Percentiles rank a stretch among this genome's conserved stretches.
Evolutionary conservation across 345 rosid genomes (phyloP).

Genomic region (Turritis glabra): DNA sequence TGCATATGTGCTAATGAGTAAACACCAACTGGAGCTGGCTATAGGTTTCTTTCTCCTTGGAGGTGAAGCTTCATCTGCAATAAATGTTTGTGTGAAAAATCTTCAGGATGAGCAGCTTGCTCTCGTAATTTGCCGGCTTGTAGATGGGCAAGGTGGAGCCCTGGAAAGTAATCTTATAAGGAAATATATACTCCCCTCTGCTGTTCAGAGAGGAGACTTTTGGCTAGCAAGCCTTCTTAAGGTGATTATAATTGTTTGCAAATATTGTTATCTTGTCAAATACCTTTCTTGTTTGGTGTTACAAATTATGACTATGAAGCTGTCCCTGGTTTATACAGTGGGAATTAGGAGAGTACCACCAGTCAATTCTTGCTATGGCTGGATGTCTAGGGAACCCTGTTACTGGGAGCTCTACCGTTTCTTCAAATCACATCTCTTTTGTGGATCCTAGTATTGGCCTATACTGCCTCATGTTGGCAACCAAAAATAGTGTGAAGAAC

Average conservation of each 20-base stretch:
- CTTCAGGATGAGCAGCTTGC: conserved; percentile 95
- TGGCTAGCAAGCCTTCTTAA: conserved; percentile 87
- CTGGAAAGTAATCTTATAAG: conserved; percentile 63
- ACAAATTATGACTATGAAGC: conserved; percentile 22
- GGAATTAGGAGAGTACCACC: conserved; percentile 71
- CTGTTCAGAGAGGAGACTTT: conserved; percentile 69
- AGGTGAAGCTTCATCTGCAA: conserved; percentile 86
- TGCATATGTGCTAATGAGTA: conserved; percentile 94
- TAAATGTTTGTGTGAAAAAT: conserved; percentile 80
- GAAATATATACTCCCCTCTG: conserved; percentile 71
- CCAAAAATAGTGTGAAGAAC: conserved; percentile 61
- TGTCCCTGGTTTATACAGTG: conserved; percentile 62
- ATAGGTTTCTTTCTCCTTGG: conserved; percentile 93
- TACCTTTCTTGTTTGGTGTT: conserved; percentile 5
- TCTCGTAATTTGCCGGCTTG: conserved; percentile 76
- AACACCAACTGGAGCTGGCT: conserved; percentile 90
- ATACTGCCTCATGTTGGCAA: conserved; percentile 59
- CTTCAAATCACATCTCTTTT: conserved; percentile 65
- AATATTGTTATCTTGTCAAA: conserved; percentile 8
- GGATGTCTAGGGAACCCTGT: conserved; percentile 46
- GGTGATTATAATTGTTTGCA: conserved; percentile 49
- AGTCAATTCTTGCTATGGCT: conserved; percentile 70
- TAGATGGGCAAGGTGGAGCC: conserved; percentile 80
- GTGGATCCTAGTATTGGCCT: conserved; percentile 79
- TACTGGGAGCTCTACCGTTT: conserved; percentile 44